Percentiles rank a stretch among this genome's conserved stretches.
Evolutionary conservation across 768 basidiomycete genomes (phyloP).

Genomic region (Suillus sp.): DNA sequence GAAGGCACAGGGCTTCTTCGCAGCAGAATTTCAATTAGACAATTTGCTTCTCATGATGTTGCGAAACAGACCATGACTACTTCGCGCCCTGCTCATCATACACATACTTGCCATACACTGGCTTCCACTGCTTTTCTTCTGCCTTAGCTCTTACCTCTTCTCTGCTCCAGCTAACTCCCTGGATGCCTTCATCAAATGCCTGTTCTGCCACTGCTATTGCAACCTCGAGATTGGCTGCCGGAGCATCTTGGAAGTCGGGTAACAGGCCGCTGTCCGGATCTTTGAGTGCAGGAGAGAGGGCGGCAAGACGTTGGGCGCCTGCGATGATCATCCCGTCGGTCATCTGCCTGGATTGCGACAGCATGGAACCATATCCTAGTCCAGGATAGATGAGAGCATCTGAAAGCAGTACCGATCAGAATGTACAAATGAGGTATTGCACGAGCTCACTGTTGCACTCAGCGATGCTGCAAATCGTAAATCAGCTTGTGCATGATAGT

Average conservation of each 20-base stretch:
- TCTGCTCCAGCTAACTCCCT: constrained; percentile 58
- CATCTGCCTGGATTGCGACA: constrained; percentile 61
- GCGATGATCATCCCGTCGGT: constrained; percentile 90
- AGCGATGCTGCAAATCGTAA: constrained; percentile 51
- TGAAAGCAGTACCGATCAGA: constrained; percentile 20
- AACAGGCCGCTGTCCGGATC: constrained; percentile 73
- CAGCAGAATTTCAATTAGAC: constrained; percentile 1
- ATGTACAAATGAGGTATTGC: not conserved
- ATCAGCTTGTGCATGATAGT: constrained; percentile 10
- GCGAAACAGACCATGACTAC: constrained; percentile 19
- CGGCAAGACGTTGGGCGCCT: constrained; percentile 72
- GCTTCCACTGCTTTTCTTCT: constrained; percentile 57
- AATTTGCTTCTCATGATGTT: constrained; percentile 10
- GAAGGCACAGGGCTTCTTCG: constrained; percentile 20
- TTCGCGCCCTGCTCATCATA: constrained; percentile 58
- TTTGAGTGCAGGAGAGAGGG: constrained; percentile 71
- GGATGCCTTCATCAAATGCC: constrained; percentile 71
- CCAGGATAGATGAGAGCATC: constrained; percentile 85
- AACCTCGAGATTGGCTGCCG: constrained; percentile 76
- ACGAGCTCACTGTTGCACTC: constrained; percentile 64
- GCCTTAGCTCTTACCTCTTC: constrained; percentile 57
- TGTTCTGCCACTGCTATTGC: constrained; percentile 80
- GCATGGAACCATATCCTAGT: constrained; percentile 78
- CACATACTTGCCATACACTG: constrained; percentile 64
- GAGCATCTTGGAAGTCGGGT: constrained; percentile 76